These are phyloP conservation scores for Hypomontagnella monticulosa DNA, from an alignment of 495 filamentous ascomycete species.

Conservation along the genomic window DNA sequence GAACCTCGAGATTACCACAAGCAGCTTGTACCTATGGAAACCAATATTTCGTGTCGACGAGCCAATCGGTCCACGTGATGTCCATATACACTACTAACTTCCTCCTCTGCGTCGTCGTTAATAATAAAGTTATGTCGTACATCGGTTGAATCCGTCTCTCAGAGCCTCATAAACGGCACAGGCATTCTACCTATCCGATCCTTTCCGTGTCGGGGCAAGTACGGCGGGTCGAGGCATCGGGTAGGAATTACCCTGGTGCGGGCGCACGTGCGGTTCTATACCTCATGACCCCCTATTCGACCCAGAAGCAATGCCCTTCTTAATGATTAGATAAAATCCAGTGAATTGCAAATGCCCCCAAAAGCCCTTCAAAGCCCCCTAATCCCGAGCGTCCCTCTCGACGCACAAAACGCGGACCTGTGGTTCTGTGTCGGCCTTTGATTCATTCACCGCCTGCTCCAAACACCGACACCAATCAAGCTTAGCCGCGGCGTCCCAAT, in stretches of 20 bases:
- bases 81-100: background rate
- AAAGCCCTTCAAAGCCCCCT: no score
- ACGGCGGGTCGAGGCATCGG: background rate
- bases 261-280: background rate
- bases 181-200: background rate
- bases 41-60: background rate
- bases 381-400: constrained; percentile 22
- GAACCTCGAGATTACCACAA: background rate
- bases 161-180: background rate
- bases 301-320: background rate
- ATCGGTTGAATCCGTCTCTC: background rate
- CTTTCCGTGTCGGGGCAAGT: background rate
- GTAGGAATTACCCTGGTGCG: background rate
- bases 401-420: constrained; percentile 31
- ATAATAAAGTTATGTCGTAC: constrained; percentile 1
- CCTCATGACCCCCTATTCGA: constrained; percentile 2
- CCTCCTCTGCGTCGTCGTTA: background rate
- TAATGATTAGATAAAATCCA: background rate
- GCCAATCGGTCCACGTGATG: background rate
- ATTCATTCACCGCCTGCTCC: constrained; percentile 33
- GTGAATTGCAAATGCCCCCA: no score
- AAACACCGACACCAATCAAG: constrained; percentile 32
- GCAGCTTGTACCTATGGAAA: background rate
- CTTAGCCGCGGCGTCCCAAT: constrained; percentile 33
- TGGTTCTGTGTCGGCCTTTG: constrained; percentile 7